phyloP scores from a whole-genome alignment of 805 yeast species.

The Saturnispora besseyi region DNA sequence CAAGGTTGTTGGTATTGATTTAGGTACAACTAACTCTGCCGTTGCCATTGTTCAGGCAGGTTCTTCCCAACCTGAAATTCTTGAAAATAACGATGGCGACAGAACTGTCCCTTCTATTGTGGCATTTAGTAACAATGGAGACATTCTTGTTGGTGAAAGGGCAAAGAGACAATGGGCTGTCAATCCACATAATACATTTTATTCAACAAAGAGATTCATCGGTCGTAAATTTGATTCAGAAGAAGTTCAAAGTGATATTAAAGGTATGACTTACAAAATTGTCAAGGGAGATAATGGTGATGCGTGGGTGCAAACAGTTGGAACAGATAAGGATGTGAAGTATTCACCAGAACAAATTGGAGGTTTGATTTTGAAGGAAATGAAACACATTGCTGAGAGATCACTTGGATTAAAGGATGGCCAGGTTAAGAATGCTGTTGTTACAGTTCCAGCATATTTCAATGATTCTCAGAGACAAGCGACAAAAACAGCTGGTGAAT shows the following conservation, averaged over 20 bases:
- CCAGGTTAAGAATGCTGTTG: conserved; percentile 78
- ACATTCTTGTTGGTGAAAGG: conserved; percentile 85
- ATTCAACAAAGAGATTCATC: conserved; percentile 90
- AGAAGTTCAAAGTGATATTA: conserved; percentile 86
- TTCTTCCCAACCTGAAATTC: conserved; percentile 49
- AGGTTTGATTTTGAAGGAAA: conserved; percentile 83
- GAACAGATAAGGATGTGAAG: conserved; percentile 49
- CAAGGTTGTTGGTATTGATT: conserved; percentile 72
- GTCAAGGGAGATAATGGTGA: conserved; percentile 84
- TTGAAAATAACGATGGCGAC: conserved; percentile 71
- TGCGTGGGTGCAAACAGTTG: conserved; percentile 82
- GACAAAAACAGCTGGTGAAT: conserved; percentile 90
- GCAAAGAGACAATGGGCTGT: conserved; percentile 96
- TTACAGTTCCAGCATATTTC: conserved; percentile 83
- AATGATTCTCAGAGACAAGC: conserved; percentile 88
- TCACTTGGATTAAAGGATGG: conserved; percentile 48
- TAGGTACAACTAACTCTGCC: conserved; percentile 87
- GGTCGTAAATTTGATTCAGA: conserved; percentile 86
- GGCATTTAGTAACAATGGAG: conserved; percentile 82
- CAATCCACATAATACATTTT: conserved; percentile 87
- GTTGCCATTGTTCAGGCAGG: conserved; percentile 79
- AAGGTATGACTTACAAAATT: conserved; percentile 83
- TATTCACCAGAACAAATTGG: conserved; percentile 96
- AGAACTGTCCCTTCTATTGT: conserved; percentile 90
- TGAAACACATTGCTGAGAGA: conserved; percentile 91